phyloP scores from a whole-genome alignment of 352 stramenopile genomes.

The Phytophthora sp. region DNA sequence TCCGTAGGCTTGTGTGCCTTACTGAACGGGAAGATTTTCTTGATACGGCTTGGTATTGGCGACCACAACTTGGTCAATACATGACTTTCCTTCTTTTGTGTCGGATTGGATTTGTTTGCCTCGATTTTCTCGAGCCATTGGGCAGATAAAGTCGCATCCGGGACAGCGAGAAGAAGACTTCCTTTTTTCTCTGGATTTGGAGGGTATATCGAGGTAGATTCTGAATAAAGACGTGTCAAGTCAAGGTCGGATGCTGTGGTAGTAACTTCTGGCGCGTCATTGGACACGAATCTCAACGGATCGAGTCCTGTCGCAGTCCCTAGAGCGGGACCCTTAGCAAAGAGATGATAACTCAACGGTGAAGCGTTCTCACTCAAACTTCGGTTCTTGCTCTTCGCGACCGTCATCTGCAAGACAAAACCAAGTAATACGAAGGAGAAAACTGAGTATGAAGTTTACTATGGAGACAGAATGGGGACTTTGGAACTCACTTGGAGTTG shows the following conservation, averaged over 20 bases:
- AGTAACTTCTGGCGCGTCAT: background rate
- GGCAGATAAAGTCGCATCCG: conserved; percentile 12
- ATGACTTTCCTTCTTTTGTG: background rate
- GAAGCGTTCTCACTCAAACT: conserved; percentile 3
- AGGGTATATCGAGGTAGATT: background rate
- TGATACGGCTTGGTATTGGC: conserved; percentile 1
- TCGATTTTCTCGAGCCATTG: conserved; percentile 4
- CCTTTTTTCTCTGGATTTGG: conserved; percentile 7
- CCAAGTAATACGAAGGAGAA: background rate
- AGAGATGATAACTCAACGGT: background rate
- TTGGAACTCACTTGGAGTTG: conserved; percentile 2
- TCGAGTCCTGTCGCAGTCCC: background rate
- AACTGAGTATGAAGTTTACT: no score
- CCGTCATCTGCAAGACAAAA: background rate
- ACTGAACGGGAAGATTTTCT: conserved; percentile 3
- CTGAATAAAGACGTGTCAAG: no score
- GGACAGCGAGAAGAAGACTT: conserved; percentile 11
- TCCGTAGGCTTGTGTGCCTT: conserved; percentile 4
- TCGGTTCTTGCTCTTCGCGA: background rate
- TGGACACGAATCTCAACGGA: background rate
- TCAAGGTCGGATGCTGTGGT: background rate
- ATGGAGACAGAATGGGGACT: no score
- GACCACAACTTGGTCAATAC: conserved; percentile 6
- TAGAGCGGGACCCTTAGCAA: background rate
- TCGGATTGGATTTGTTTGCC: background rate